Conservation (phyloP, 768 basidiomycete genomes). For the Lepiota subincarnata region DNA sequence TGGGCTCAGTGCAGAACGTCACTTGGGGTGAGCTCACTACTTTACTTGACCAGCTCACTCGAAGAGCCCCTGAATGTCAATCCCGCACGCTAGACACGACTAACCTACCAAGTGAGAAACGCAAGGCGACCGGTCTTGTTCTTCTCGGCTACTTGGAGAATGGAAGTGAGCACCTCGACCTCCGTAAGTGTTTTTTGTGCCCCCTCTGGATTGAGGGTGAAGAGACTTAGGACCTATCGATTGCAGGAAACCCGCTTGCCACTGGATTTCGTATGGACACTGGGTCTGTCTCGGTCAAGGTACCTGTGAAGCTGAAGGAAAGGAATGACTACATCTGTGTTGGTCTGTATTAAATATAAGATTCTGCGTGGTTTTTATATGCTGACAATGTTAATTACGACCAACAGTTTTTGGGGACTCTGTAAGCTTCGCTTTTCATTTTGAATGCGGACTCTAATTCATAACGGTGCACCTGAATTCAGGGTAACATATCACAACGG, state of each 20-base stretch:
- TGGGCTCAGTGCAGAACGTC: constrained; percentile 19
- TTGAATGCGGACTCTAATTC: constrained; percentile 9
- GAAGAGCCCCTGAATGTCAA: background rate
- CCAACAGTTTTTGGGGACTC: constrained; percentile 46
- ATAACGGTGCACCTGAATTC: background rate
- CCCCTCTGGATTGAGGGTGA: background rate
- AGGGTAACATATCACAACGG: constrained; percentile 27
- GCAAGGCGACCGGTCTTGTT: constrained; percentile 33
- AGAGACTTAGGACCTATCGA: background rate
- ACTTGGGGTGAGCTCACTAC: constrained; percentile 19
- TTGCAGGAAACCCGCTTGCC: constrained; percentile 40
- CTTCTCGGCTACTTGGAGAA: constrained; percentile 40
- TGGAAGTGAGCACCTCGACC: constrained; percentile 46
- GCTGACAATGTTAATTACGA: background rate
- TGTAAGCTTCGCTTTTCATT: constrained; percentile 27
- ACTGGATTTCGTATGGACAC: constrained; percentile 32
- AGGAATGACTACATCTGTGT: constrained; percentile 44
- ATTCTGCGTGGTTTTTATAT: background rate
- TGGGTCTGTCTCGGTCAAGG: constrained; percentile 34
- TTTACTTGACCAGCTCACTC: background rate
- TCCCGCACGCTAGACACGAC: constrained; percentile 21
- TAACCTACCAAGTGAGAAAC: constrained; percentile 33
- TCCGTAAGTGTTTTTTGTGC: constrained; percentile 31
- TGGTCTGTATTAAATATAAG: constrained; percentile 26
- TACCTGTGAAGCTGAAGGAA: constrained; percentile 30